phyloP scores from a whole-genome alignment of 2,329 filamentous ascomycete genomes.

The Scolecobasidium constrictum region DNA sequence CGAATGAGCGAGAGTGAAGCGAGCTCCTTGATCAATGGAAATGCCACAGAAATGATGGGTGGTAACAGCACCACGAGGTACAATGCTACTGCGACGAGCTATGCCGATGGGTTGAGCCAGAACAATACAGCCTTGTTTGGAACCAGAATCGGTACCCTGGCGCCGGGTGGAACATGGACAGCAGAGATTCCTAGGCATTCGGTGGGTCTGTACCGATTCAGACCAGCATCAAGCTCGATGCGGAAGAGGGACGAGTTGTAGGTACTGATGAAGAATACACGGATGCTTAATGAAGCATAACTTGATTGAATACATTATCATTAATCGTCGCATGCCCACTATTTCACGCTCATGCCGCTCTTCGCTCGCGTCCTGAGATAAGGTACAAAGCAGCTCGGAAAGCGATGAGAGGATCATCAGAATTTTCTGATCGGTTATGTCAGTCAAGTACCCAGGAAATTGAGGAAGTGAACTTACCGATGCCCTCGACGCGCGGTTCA shows the following conservation, averaged over 20 bases:
- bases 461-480: too few relatives aligned
- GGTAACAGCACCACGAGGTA: slow-evolving; percentile 28
- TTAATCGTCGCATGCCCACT: too few relatives aligned
- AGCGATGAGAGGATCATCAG: slow-evolving; percentile 45
- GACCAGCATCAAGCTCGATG: slow-evolving; percentile 18
- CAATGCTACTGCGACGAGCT: slow-evolving; percentile 39
- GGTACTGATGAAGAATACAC: not conserved
- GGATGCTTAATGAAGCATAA: not conserved
- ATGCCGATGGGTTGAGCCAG: slow-evolving; percentile 33
- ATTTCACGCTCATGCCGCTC: slow-evolving; percentile 25
- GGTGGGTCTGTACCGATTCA: slow-evolving; percentile 39
- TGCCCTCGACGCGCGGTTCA: slow-evolving; percentile 42
- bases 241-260: slow-evolving; percentile 35
- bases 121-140: slow-evolving; percentile 37
- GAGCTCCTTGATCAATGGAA: slow-evolving; percentile 31
- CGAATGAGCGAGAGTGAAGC: slow-evolving; percentile 40
- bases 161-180: slow-evolving; percentile 30
- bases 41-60: slow-evolving; percentile 18
- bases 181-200: slow-evolving; percentile 38
- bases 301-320: not conserved
- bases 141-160: slow-evolving; percentile 31
- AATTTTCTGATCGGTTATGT: too few relatives aligned
- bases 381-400: slow-evolving; percentile 46
- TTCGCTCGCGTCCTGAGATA: slow-evolving; percentile 42
- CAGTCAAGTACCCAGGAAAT: too few relatives aligned